Evolutionary conservation across 768 basidiomycete species (phyloP).

Genomic region (Suillus placidus): DNA sequence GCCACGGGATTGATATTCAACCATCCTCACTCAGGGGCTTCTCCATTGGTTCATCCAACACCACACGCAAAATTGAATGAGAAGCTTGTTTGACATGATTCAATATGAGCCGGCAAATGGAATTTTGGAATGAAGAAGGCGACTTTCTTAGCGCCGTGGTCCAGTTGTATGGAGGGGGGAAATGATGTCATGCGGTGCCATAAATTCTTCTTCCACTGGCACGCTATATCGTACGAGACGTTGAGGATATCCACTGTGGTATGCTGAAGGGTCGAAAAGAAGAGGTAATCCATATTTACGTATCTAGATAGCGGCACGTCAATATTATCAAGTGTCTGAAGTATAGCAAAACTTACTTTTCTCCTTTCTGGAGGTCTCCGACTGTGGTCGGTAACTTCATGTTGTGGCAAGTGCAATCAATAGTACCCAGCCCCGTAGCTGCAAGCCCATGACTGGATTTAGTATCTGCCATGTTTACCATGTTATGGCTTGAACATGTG

Average conservation of each 20-base stretch:
- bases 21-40: conserved; percentile 18
- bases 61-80: neutral
- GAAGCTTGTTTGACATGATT: neutral
- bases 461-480: neutral
- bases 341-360: neutral
- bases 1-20: conserved; percentile 16
- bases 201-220: conserved; percentile 3
- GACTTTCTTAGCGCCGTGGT: neutral
- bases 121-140: too few relatives aligned
- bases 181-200: neutral
- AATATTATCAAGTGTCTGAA: too few relatives aligned
- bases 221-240: conserved; percentile 16
- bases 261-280: neutral
- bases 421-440: conserved; percentile 31
- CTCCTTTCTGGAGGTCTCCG: conserved; percentile 8
- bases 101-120: too few relatives aligned
- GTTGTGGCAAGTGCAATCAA: conserved; percentile 28
- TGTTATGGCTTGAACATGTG: conserved; percentile 2
- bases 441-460: conserved; percentile 12
- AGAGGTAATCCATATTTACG: conserved; percentile 9
- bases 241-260: conserved; percentile 9
- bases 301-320: conserved; percentile 9
- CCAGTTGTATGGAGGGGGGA: neutral
- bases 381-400: conserved; percentile 17
- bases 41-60: conserved; percentile 1